Evolutionary conservation across 2,329 filamentous ascomycete genomes (phyloP).

Genomic region (Colletotrichum kahawae): DNA sequence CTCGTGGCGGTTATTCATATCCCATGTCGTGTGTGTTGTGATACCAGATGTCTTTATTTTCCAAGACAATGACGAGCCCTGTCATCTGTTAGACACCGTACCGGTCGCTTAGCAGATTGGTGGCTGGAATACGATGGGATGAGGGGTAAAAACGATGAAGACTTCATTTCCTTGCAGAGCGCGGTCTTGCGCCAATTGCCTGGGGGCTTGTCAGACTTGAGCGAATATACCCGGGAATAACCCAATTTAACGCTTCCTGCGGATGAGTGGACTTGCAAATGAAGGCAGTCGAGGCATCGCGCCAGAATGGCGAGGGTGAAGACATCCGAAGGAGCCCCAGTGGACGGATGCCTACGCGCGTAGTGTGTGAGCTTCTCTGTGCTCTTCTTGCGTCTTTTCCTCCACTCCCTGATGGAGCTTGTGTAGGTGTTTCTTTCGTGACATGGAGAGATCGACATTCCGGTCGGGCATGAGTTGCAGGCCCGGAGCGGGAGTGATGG

Average conservation of each 20-base stretch:
- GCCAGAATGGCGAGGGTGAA: neutral
- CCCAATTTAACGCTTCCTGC: neutral
- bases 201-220: neutral
- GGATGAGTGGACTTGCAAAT: neutral
- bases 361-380: neutral
- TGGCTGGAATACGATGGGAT: neutral
- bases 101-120: neutral
- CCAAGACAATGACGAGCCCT: neutral
- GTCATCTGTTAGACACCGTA: constrained; percentile 1
- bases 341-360: neutral
- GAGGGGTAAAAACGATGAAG: neutral
- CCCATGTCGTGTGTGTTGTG: neutral
- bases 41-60: neutral
- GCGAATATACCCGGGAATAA: neutral
- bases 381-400: neutral
- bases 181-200: neutral
- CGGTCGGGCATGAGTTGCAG: neutral
- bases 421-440: neutral
- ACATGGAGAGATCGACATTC: neutral
- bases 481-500: neutral
- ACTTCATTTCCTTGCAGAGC: neutral
- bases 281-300: neutral
- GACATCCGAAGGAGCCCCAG: neutral
- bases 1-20: neutral
- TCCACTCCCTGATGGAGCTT: neutral